phyloP scores from a whole-genome alignment of 2,329 filamentous ascomycete species.

The Boeremia lycopersici region DNA sequence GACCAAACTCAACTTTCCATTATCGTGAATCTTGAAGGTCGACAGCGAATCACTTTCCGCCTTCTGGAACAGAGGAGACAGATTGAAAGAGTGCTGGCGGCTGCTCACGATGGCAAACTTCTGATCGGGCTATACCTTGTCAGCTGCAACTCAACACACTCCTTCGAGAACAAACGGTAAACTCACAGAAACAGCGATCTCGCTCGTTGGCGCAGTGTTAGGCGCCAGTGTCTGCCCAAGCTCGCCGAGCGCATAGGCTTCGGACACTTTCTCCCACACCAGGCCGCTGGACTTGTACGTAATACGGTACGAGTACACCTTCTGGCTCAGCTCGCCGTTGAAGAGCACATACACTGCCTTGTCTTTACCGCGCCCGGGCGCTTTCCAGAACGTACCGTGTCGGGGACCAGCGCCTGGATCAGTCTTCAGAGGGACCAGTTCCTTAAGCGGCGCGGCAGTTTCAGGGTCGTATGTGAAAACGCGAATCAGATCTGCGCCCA shows the following conservation, averaged over 20 bases:
- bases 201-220: conserved; percentile 21
- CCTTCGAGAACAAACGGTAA: neutral
- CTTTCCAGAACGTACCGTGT: conserved; percentile 62
- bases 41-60: conserved; percentile 63
- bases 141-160: neutral
- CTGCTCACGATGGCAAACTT: conserved; percentile 70
- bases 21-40: conserved; percentile 43
- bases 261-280: conserved; percentile 9
- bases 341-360: conserved; percentile 13
- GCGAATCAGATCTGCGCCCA: conserved; percentile 67
- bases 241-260: conserved; percentile 2
- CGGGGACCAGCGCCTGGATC: conserved; percentile 65
- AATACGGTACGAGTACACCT: conserved; percentile 20
- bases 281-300: conserved; percentile 6
- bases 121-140: conserved; percentile 38
- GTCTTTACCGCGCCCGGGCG: conserved; percentile 4
- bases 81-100: conserved; percentile 64
- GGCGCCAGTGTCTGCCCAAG: conserved; percentile 6
- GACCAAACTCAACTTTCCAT: conserved; percentile 60
- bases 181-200: conserved; percentile 20
- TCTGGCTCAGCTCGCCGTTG: conserved; percentile 23
- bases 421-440: conserved; percentile 52
- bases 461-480: conserved; percentile 58
- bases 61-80: conserved; percentile 34
- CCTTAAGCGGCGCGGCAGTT: conserved; percentile 50